Evolutionary conservation across 2,329 filamentous ascomycete genomes (phyloP), one percentile per base, ranked within the genome.

Genomic region (Fusarium oxysporum): DNA sequence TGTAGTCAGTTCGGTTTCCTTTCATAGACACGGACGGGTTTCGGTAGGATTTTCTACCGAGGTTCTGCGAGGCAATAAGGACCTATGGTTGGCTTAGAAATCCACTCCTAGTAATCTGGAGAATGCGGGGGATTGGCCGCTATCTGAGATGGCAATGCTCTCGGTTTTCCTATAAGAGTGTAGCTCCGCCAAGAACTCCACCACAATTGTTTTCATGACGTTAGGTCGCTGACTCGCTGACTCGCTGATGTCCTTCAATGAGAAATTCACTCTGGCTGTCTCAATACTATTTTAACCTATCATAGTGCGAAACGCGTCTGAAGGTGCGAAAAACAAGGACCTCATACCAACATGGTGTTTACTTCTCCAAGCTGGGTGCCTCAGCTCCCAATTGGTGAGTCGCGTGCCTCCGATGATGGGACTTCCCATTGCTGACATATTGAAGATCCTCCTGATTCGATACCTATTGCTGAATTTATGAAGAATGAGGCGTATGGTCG

Each of bases 401-500:
- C 10, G 9, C 35, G 10, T 30, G 11, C 21, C 23, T 14, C 10
- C 21, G 19, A 10, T 10, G 13, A 16, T 6, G n/a, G 0, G 13
- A 16, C 28, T 14, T 51, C n/a, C 28, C 14, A 0, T 16, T 58
- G 53, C 62, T 67, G 30, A 67, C 64, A 37, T 6, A 35, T 6
- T 1, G 6, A 21, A 68, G 65, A 68, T 3, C 65, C 65, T 1
- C 65, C 65, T 6, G 55, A 68, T 28, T 62, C 65, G 8, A 50
- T 68, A n/a, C 32, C 64, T 1, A 68, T 68, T 38, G 63, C 48
- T n/a, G 63, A 68, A 19, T 68, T 68, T 7, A 68, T 68, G 65
- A 62, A 33, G 11, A 68, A 68, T 10, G 65, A 68, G 10, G 17
- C n/a, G 1, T 44, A 41, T 38, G 74, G 76, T 0, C 76, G 93